These are phyloP conservation scores for Pseudogymnoascus pannorum DNA, from an alignment of 2,329 filamentous ascomycete species.

Conservation along the genomic window DNA sequence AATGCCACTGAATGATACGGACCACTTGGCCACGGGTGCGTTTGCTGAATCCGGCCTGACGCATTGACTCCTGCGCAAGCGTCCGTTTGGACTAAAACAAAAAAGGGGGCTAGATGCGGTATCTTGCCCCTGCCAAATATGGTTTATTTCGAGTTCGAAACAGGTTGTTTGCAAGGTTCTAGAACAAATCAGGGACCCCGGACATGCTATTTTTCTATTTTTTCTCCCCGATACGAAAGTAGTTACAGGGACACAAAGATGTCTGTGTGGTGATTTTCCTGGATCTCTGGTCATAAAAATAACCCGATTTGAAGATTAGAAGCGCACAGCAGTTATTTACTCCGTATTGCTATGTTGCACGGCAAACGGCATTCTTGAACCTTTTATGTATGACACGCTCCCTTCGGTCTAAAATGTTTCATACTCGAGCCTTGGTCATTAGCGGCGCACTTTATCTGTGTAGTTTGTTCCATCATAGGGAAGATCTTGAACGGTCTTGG, in stretches of 20 bases:
- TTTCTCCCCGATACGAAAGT: neutral
- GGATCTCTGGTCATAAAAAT: neutral
- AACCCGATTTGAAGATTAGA: neutral
- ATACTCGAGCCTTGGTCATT: neutral
- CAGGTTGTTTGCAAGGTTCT: constrained; percentile 7
- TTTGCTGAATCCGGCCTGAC: neutral
- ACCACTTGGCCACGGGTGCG: neutral
- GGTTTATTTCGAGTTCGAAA: constrained; percentile 4
- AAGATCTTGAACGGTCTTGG: neutral
- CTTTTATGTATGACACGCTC: neutral
- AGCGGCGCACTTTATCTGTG: constrained; percentile 1
- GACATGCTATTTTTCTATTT: neutral
- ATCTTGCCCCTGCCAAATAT: constrained; percentile 2
- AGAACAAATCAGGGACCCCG: neutral
- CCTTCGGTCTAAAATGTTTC: neutral
- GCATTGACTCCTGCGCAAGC: constrained; percentile 8
- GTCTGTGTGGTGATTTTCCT: neutral
- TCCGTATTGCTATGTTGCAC: too few species aligned
- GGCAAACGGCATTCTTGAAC: neutral
- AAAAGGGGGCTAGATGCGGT: neutral
- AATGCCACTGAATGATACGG: neutral
- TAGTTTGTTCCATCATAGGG: neutral
- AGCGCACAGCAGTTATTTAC: neutral
- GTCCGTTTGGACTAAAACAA: constrained; percentile 4
- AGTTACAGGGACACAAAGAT: neutral